Evolutionary conservation across 129 eudicot species (phyloP).

Genomic region (Arctium lappa): DNA sequence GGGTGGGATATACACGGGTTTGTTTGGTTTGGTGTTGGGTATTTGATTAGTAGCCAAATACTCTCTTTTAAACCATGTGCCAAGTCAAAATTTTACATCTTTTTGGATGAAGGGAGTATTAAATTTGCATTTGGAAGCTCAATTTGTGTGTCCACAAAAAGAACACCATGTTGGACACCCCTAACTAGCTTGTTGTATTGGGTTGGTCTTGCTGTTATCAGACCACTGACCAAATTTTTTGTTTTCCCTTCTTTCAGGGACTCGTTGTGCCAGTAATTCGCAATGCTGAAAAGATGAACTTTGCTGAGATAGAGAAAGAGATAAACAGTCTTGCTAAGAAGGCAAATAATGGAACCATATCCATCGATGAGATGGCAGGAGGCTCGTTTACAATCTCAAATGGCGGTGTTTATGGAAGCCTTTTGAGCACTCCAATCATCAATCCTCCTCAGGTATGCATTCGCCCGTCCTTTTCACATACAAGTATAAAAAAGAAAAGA

Average conservation of each 20-base stretch:
- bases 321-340: slow-evolving; percentile 85
- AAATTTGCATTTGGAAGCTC: neutral
- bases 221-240: neutral
- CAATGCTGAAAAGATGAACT: slow-evolving; percentile 68
- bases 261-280: slow-evolving; percentile 83
- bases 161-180: neutral
- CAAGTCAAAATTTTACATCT: neutral
- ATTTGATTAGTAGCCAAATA: neutral
- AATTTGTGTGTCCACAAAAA: neutral
- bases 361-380: slow-evolving; percentile 97
- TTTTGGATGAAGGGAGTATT: neutral
- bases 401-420: slow-evolving; percentile 98
- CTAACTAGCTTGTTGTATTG: neutral
- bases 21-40: too few relatives aligned
- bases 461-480: neutral
- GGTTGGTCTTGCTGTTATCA: neutral
- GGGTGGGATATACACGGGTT: too few relatives aligned
- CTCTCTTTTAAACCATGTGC: neutral
- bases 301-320: slow-evolving; percentile 80
- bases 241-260: slow-evolving; percentile 38
- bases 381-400: slow-evolving; percentile 93
- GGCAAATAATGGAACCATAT: slow-evolving; percentile 81
- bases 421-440: slow-evolving; percentile 95
- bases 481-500: neutral
- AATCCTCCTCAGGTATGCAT: slow-evolving; percentile 85